Conservation (phyloP, 495 filamentous ascomycete species). For the Hypomontagnella submonticulosa region DNA sequence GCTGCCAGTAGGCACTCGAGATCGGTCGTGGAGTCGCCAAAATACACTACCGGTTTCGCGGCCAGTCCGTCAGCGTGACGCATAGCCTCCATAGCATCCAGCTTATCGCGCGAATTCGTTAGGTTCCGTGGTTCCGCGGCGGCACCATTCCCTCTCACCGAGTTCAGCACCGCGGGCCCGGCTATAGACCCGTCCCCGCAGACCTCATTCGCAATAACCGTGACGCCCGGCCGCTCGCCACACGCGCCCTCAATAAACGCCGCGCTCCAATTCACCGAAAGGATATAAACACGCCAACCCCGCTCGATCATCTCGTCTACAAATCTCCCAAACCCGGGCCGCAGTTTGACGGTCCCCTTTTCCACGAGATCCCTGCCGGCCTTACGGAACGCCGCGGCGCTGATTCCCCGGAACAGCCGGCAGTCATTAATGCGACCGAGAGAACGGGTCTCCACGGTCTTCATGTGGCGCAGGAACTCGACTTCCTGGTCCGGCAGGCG, state of each 20-base stretch:
- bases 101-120: conserved; percentile 49
- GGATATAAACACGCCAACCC: conserved; percentile 49
- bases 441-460: conserved; percentile 50
- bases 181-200: conserved; percentile 46
- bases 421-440: conserved; percentile 48
- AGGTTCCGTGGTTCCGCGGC: conserved; percentile 30
- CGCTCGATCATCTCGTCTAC: conserved; percentile 25
- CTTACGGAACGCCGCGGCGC: conserved; percentile 23
- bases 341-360: conserved; percentile 42
- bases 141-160: not conserved
- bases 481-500: conserved; percentile 48
- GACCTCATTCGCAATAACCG: conserved; percentile 50
- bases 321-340: conserved; percentile 52
- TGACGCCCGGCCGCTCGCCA: conserved; percentile 34
- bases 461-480: conserved; percentile 50
- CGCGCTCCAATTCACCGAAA: conserved; percentile 60
- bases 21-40: conserved; percentile 53
- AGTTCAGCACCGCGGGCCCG: conserved; percentile 48
- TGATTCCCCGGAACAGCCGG: conserved; percentile 50
- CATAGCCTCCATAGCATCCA: conserved; percentile 40
- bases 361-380: conserved; percentile 45
- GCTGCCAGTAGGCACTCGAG: conserved; percentile 55
- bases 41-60: conserved; percentile 41
- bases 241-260: conserved; percentile 53
- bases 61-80: conserved; percentile 16